Percentiles rank a stretch among this genome's conserved stretches.
Evolutionary conservation across 2,329 filamentous ascomycete genomes (phyloP).

Genomic region (Trichoderma sp.): DNA sequence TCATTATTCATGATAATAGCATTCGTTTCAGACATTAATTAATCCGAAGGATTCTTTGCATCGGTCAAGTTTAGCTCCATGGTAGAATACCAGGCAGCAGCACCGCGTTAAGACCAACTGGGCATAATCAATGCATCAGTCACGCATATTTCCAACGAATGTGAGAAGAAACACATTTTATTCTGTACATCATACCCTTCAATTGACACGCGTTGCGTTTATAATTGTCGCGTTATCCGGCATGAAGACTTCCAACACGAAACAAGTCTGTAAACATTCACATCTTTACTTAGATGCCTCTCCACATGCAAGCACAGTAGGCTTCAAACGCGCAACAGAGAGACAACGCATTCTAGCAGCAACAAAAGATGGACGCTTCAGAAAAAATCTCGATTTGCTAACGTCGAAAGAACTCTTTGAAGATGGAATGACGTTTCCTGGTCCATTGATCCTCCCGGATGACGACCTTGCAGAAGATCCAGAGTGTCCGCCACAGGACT

Average conservation of each 20-base stretch:
- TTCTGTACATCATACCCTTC: too few species aligned
- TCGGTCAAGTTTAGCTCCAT: neutral
- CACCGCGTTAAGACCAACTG: neutral
- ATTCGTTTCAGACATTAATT: neutral
- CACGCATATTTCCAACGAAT: too few species aligned
- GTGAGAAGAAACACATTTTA: neutral
- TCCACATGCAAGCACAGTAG: constrained; percentile 17
- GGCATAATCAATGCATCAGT: neutral
- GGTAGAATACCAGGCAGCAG: neutral
- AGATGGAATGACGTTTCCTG: constrained; percentile 48
- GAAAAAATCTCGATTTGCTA: constrained; percentile 9
- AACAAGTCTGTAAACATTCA: neutral
- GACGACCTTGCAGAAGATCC: constrained; percentile 58
- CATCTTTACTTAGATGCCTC: constrained; percentile 13
- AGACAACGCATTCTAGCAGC: constrained; percentile 33
- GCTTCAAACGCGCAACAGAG: constrained; percentile 31
- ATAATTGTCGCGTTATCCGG: neutral
- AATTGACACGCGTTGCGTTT: neutral
- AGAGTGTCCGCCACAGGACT: constrained; percentile 49
- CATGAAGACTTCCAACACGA: neutral
- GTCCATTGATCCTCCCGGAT: constrained; percentile 56
- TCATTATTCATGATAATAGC: neutral
- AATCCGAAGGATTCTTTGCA: too few species aligned
- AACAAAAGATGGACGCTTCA: constrained; percentile 27
- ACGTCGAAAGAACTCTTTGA: constrained; percentile 22